phyloP scores from a whole-genome alignment of 352 stramenopile genomes.

The Globisporangium viniferum region DNA sequence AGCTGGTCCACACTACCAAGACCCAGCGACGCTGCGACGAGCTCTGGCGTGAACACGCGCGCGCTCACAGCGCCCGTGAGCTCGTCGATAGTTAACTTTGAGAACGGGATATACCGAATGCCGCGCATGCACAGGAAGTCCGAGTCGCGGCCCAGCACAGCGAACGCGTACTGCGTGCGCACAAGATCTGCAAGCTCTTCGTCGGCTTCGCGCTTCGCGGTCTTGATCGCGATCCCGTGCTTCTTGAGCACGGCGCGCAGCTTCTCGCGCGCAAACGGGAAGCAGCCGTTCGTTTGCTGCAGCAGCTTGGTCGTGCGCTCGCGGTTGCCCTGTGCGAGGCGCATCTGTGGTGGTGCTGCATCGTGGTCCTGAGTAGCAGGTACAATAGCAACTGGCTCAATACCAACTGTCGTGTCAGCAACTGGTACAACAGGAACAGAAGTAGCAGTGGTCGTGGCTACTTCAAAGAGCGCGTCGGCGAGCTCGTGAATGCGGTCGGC shows the following conservation, averaged over 20 bases:
- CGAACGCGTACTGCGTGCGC: constrained; percentile 43
- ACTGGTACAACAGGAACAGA: not conserved
- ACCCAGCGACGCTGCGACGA: constrained; percentile 59
- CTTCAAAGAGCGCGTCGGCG: constrained; percentile 26
- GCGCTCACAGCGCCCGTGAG: constrained; percentile 35
- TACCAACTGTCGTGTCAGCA: not conserved
- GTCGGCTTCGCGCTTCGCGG: constrained; percentile 67
- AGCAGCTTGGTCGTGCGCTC: constrained; percentile 28
- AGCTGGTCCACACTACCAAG: constrained; percentile 56
- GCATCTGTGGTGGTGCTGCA: constrained; percentile 5
- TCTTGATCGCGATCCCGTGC: constrained; percentile 46
- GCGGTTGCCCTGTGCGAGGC: constrained; percentile 10
- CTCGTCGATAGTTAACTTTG: constrained; percentile 33
- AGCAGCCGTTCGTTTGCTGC: constrained; percentile 66
- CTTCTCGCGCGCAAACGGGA: constrained; percentile 74
- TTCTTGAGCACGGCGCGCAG: constrained; percentile 54
- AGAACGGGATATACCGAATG: constrained; percentile 81
- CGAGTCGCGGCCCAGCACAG: constrained; percentile 80
- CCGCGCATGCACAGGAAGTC: constrained; percentile 87
- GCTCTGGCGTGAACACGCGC: constrained; percentile 66
- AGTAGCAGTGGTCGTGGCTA: not conserved
- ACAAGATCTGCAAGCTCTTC: constrained; percentile 72
- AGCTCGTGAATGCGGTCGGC: constrained; percentile 42
- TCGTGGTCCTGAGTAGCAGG: not conserved
- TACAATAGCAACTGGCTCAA: not conserved